Percentiles rank a stretch among this genome's conserved stretches.
These are phyloP conservation scores for Microascus cirrosus DNA, from an alignment of 2,329 filamentous ascomycete species.

Conservation along the genomic window DNA sequence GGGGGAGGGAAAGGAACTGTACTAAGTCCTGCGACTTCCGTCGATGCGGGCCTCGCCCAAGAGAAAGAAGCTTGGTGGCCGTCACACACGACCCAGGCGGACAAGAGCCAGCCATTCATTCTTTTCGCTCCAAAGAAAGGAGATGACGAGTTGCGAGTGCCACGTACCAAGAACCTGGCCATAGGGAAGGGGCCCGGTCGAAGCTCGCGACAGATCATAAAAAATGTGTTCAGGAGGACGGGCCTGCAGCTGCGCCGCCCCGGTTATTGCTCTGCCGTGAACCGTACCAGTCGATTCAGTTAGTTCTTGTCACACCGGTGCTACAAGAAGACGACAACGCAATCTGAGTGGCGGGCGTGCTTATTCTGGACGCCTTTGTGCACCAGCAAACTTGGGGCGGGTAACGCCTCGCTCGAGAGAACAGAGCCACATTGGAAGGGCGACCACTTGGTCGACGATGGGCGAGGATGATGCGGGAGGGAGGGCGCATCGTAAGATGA, in stretches of 20 bases:
- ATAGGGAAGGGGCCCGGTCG: neutral
- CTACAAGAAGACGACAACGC: neutral
- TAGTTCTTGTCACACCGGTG: neutral
- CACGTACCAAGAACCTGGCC: conserved; percentile 2
- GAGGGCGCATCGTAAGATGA: neutral
- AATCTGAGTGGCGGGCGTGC: neutral
- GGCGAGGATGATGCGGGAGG: neutral
- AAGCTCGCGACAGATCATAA: neutral
- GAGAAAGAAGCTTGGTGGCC: neutral
- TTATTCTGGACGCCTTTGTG: neutral
- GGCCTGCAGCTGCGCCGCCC: neutral
- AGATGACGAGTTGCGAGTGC: neutral
- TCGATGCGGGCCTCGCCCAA: neutral
- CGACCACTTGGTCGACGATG: neutral
- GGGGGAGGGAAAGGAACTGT: neutral
- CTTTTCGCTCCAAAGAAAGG: neutral
- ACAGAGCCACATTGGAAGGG: no score
- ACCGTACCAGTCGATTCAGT: neutral
- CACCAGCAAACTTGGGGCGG: no score
- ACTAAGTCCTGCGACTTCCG: no score
- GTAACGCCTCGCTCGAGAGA: no score
- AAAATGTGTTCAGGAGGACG: neutral
- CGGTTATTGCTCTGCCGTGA: neutral
- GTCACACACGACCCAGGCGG: neutral
- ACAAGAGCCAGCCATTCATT: neutral